Conservation (phyloP, 768 basidiomycete species). For the Serendipita vermifera region DNA sequence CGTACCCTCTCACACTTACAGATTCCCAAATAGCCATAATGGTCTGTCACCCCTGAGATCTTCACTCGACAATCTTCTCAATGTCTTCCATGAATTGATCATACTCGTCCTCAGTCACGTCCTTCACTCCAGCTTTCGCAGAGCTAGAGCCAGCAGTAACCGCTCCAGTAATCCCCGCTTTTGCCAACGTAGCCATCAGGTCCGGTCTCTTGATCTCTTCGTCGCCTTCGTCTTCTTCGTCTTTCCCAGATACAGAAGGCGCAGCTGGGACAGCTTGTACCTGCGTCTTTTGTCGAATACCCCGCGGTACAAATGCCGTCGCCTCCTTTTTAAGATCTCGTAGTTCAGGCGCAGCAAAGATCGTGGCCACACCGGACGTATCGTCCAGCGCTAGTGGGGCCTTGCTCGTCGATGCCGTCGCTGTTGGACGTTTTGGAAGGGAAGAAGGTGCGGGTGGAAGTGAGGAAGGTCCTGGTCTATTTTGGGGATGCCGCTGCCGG, state of each 20-base stretch:
- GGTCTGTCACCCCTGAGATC: too few relatives aligned
- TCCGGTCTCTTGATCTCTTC: not conserved
- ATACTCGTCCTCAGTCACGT: too few relatives aligned
- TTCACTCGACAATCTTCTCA: too few relatives aligned
- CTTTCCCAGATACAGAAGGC: conserved; percentile 37
- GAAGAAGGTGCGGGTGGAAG: conserved; percentile 48
- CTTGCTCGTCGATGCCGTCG: conserved; percentile 17
- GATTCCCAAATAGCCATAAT: too few relatives aligned
- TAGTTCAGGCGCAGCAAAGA: conserved; percentile 74
- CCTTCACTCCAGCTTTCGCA: too few relatives aligned
- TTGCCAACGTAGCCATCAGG: not conserved
- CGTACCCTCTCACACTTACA: too few relatives aligned
- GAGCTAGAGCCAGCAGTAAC: too few relatives aligned
- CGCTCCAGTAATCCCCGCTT: not conserved
- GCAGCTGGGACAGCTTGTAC: not conserved
- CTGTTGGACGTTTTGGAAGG: conserved; percentile 34
- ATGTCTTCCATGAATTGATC: too few relatives aligned
- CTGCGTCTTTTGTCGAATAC: not conserved
- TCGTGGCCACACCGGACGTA: conserved; percentile 44
- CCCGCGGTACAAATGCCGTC: conserved; percentile 70
- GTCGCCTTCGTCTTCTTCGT: conserved; percentile 50
- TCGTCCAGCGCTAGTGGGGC: conserved; percentile 22
- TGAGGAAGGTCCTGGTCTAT: conserved; percentile 9
- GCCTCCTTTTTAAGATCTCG: conserved; percentile 93
- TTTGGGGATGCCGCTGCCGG: conserved; percentile 12